These are phyloP conservation scores for Lineolata rhizophorae DNA, from an alignment of 495 filamentous ascomycete species.

Conservation along the genomic window DNA sequence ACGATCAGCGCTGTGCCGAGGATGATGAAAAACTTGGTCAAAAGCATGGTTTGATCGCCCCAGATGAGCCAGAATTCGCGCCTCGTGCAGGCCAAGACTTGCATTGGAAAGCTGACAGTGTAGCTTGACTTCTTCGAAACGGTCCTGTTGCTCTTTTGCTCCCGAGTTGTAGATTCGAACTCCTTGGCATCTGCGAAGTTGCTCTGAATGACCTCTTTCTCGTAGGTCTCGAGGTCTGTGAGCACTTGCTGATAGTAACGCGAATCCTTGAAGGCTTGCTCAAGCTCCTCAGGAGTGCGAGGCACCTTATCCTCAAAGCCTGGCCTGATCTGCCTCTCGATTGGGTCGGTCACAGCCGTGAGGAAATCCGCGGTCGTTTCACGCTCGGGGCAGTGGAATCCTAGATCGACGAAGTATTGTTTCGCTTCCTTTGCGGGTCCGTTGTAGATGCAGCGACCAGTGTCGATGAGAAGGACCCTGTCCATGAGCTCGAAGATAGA, in stretches of 20 bases:
- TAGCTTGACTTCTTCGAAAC: constrained; percentile 47
- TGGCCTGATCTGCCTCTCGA: constrained; percentile 39
- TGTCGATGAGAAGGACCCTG: constrained; percentile 47
- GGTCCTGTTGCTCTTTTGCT: constrained; percentile 44
- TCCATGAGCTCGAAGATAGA: constrained; percentile 69
- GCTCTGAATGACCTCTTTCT: constrained; percentile 33
- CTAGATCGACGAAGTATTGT: constrained; percentile 46
- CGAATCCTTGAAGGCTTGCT: constrained; percentile 34
- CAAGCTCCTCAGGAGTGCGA: constrained; percentile 38
- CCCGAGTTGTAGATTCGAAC: constrained; percentile 46
- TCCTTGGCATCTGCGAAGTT: constrained; percentile 39
- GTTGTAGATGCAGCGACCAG: constrained; percentile 42
- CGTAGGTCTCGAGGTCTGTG: constrained; percentile 35
- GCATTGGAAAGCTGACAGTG: constrained; percentile 45
- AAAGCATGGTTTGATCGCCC: constrained; percentile 49
- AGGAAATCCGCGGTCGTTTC: constrained; percentile 57
- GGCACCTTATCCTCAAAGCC: constrained; percentile 42
- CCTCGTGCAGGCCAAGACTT: constrained; percentile 46
- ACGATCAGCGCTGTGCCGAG: constrained; percentile 41
- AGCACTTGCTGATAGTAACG: constrained; percentile 28
- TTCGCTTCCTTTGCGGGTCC: constrained; percentile 39
- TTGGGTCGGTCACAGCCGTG: constrained; percentile 53
- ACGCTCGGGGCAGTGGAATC: constrained; percentile 42
- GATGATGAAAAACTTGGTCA: constrained; percentile 58
- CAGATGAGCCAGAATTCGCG: constrained; percentile 58